Conservation (phyloP, 2,329 filamentous ascomycete species). For the Penicillium fuscoglaucum region DNA sequence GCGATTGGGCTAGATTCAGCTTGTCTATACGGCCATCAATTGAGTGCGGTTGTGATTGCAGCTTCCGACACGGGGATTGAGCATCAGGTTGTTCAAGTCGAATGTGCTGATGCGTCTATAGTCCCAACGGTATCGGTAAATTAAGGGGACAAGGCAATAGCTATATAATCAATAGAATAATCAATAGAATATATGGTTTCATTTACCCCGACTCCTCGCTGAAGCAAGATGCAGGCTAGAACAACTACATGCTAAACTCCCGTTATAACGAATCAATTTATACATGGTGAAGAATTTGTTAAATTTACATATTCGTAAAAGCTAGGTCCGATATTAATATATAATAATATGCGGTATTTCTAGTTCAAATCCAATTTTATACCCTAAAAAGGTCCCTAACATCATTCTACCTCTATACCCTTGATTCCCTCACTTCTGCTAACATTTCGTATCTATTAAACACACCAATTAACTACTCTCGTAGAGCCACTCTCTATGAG, state of each 20-base stretch:
- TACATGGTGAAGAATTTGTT: no score
- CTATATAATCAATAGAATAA: background rate
- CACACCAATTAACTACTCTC: no score
- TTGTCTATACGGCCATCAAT: slow-evolving; percentile 23
- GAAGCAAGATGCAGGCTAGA: background rate
- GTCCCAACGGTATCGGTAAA: slow-evolving; percentile 3
- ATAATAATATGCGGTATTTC: no score
- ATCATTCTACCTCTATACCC: no score
- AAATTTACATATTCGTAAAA: no score
- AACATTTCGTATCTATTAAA: no score
- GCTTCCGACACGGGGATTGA: background rate
- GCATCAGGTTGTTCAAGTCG: slow-evolving; percentile 20
- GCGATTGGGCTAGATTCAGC: slow-evolving; percentile 25
- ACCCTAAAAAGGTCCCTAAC: no score
- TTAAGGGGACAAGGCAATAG: background rate
- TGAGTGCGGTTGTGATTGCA: slow-evolving; percentile 23
- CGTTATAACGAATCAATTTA: no score
- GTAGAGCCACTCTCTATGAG: no score
- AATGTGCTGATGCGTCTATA: slow-evolving; percentile 19
- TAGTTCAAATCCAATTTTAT: no score
- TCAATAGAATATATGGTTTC: background rate
- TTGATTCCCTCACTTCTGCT: no score
- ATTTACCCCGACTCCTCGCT: background rate
- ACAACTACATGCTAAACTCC: background rate
- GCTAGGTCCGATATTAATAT: no score